Base-by-base conservation (phyloP, 345 rosid genomes). In the Durio zibethinus region DNA sequence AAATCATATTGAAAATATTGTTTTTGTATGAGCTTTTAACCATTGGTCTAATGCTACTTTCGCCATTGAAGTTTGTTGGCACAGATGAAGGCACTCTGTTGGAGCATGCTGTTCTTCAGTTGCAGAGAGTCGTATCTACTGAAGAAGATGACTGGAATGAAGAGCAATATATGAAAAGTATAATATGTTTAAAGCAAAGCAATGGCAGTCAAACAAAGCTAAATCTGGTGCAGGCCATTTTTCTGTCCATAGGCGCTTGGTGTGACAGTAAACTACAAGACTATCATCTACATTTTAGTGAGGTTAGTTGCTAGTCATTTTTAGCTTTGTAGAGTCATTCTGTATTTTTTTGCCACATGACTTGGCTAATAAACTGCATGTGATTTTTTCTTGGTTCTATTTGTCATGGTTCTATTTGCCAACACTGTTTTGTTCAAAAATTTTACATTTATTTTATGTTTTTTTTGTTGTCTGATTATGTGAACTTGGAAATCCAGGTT, bases 271-370 rank as follows among this genome's bases (percentile, higher is more conserved):
- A 81, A 82, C 85, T 93, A 77, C 94, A 86, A 67, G 97, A 92
- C 83, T 96, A 96, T 82, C 98, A 96, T 84, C 91, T 86, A 64
- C 92, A 92, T 82, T 95, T 90, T 82, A 69, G 86, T 64, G 86
- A 89, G 99, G 98, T 95, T 50, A 81, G 80, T 79, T 83, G 64
- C 78, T 79, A 70, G 31, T 82, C 80, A 80, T 25, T 38, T 60
- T 61, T 61, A 61, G 66, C 66, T 12, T 61, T 14, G 5, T 60
- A 14, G 20, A 7, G 38, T 60, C 10, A 31, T 47, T 10, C 35
- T 75, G n/a, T 31, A 61, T 75, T 67, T 40, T 74, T 62, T 70
- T 61, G n/a, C 36, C 10, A 27, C 18, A 61, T 29, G 20, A 36
- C 36, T 38, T 48, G 73, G 52, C 25, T 74, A 27, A 38, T 69